Conservation (phyloP, 768 basidiomycete genomes). For the Leccinum pellstonianum region DNA sequence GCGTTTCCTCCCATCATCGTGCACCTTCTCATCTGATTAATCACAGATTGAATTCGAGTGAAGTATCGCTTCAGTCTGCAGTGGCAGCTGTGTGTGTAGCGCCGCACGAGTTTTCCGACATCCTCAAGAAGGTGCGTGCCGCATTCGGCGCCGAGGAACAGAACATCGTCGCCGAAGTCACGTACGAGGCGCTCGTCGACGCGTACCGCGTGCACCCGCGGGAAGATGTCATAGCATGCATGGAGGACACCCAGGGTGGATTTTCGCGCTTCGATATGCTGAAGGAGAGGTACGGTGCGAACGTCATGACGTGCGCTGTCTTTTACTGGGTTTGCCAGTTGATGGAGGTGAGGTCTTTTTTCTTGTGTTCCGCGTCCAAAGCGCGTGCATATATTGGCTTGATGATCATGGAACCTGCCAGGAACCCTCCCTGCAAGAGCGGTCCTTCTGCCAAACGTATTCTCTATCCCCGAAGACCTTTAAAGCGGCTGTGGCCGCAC, state of each 20-base stretch:
- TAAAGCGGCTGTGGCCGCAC: slow-evolving; percentile 18
- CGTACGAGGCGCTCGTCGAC: slow-evolving; percentile 34
- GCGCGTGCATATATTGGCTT: neutral
- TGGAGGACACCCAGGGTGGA: slow-evolving; percentile 34
- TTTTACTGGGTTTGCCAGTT: slow-evolving; percentile 48
- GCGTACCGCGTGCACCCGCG: slow-evolving; percentile 21
- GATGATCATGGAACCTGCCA: neutral
- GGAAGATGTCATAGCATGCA: slow-evolving; percentile 29
- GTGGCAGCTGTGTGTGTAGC: slow-evolving; percentile 26
- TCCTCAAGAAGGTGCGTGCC: slow-evolving; percentile 22
- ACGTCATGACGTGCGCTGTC: slow-evolving; percentile 36
- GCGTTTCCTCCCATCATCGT: neutral
- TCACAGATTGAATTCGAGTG: slow-evolving; percentile 26
- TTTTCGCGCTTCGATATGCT: slow-evolving; percentile 17
- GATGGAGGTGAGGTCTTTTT: slow-evolving; percentile 32
- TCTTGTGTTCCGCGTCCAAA: neutral
- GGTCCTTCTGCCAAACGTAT: slow-evolving; percentile 18
- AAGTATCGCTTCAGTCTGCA: slow-evolving; percentile 30
- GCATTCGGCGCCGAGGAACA: slow-evolving; percentile 13
- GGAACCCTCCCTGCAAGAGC: slow-evolving; percentile 19
- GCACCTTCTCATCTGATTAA: neutral
- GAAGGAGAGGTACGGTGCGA: slow-evolving; percentile 18
- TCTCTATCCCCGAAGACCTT: slow-evolving; percentile 15
- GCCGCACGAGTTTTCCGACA: slow-evolving; percentile 20
- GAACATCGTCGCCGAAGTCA: slow-evolving; percentile 1